Evolutionary conservation across 192 early-diverging fungal genomes (phyloP).

Genomic region (Kickxella alabastrina): DNA sequence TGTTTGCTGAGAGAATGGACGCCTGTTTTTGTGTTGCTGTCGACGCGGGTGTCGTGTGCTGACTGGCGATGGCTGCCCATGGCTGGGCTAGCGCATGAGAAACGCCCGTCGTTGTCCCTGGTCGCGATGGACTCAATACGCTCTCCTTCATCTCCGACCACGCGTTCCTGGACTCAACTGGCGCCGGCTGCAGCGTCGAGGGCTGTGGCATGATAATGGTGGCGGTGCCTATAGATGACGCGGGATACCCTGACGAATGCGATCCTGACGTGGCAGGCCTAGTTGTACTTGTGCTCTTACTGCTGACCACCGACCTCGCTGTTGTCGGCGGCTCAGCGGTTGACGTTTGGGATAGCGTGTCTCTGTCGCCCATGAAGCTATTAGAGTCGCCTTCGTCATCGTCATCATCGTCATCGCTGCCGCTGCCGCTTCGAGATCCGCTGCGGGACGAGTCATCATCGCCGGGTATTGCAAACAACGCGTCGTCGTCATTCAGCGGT

Average conservation of each 20-base stretch:
- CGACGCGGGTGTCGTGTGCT: conserved; percentile 8
- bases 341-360: background rate
- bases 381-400: conserved; percentile 1
- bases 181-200: conserved; percentile 45
- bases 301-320: conserved; percentile 13
- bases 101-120: conserved; percentile 27
- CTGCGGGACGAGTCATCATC: conserved; percentile 56
- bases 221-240: conserved; percentile 5
- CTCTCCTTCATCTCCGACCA: conserved; percentile 51
- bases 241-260: background rate
- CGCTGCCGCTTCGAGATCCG: conserved; percentile 12
- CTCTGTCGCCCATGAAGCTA: conserved; percentile 6
- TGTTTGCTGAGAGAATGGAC: background rate
- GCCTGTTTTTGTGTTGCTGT: background rate
- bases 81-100: conserved; percentile 40
- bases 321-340: conserved; percentile 10
- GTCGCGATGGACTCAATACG: conserved; percentile 46
- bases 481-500: conserved; percentile 88
- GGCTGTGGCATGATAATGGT: conserved; percentile 27
- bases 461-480: conserved; percentile 65
- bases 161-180: conserved; percentile 46
- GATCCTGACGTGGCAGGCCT: background rate
- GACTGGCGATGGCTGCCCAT: conserved; percentile 48
- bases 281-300: conserved; percentile 16
- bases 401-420: conserved; percentile 10